Evolutionary conservation across 164 flowering plant genomes (phyloP), one percentile per base, ranked within the genome.

Genomic region (Brasenia schreberi): DNA sequence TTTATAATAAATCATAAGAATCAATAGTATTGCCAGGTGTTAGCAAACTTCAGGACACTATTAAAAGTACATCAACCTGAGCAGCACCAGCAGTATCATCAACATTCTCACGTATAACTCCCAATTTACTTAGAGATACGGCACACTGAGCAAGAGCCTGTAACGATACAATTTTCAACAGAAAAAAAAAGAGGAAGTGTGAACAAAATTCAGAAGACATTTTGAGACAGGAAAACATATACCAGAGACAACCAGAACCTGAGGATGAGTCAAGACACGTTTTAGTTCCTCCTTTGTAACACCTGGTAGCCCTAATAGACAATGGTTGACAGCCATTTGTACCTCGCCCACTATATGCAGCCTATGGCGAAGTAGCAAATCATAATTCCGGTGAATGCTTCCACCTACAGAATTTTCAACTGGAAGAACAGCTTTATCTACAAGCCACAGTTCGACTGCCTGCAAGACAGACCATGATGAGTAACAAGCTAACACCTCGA

Each of bases 21-120:
- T 19, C 11, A 5, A 23, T 23, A 18, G 6, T 19, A 60, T 2
- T 1, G n/a, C 16, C n/a, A 60, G 9, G n/a, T 19, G 64, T 11
- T 53, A 43, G 18, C 6, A 56, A 33, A 14, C 42, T 43, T 19
- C 42, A 43, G 65, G 66, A 19, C 66, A 19, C 45, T n/a, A 61
- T 12, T 45, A 6, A 19, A 1, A 60, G 27, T 9, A 23, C 64
- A 52, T 70, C 69, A 33, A 81, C 86, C 85, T 80, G 78, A 63
- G 89, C 89, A 59, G 65, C 93, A 71, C 82, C 89, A 61, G 97
- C 97, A 70, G 96, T 83, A 76, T 89, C 95, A 67, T 81, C 83
- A 58, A 76, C 76, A 72, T 66, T 84, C 59, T 85, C 73, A 75
- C 87, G 83, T 62, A 74, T 65, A 70, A 91, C 73, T 39, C 86